These are phyloP conservation scores for Fistulina hepatica DNA, from an alignment of 1,284 basidiomycete genomes.

Conservation along the genomic window DNA sequence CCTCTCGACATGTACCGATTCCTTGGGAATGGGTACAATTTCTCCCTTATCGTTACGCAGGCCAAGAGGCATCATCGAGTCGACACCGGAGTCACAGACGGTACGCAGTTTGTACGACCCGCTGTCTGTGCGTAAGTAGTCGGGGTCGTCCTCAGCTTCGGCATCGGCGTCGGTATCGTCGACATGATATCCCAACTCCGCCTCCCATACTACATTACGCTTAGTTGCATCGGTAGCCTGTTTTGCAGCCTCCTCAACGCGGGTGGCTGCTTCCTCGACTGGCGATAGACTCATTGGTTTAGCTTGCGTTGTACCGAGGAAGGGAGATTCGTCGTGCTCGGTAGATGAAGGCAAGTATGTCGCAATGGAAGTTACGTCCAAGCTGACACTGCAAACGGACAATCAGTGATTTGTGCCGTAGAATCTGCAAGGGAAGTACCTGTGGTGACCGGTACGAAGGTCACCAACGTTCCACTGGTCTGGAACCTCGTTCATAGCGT, in stretches of 20 bases:
- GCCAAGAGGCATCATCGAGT: constrained; percentile 32
- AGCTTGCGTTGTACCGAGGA: constrained; percentile 36
- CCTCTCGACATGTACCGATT: too few species aligned
- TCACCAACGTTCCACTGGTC: constrained; percentile 59
- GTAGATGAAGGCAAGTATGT: constrained; percentile 55
- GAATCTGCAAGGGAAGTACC: constrained; percentile 28
- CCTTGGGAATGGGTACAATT: constrained; percentile 30
- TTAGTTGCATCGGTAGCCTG: constrained; percentile 36
- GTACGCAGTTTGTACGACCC: constrained; percentile 26
- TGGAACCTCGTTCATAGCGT: constrained; percentile 52
- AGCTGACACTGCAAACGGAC: constrained; percentile 39
- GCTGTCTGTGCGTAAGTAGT: constrained; percentile 28
- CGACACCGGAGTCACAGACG: constrained; percentile 7
- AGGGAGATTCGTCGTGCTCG: constrained; percentile 47
- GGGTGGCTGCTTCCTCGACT: constrained; percentile 40
- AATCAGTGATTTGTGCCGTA: background rate
- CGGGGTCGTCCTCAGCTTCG: constrained; percentile 38
- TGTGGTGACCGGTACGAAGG: constrained; percentile 60
- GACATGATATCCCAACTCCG: constrained; percentile 35
- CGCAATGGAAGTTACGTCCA: constrained; percentile 61
- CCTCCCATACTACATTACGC: constrained; percentile 41
- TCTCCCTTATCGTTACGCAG: constrained; percentile 34
- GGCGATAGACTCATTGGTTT: constrained; percentile 35
- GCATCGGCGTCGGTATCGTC: constrained; percentile 33
- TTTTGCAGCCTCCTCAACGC: constrained; percentile 42